Evolutionary conservation across 2,329 filamentous ascomycete genomes (phyloP), one percentile per base, ranked within the genome.

Genomic region (Fusarium redolens): DNA sequence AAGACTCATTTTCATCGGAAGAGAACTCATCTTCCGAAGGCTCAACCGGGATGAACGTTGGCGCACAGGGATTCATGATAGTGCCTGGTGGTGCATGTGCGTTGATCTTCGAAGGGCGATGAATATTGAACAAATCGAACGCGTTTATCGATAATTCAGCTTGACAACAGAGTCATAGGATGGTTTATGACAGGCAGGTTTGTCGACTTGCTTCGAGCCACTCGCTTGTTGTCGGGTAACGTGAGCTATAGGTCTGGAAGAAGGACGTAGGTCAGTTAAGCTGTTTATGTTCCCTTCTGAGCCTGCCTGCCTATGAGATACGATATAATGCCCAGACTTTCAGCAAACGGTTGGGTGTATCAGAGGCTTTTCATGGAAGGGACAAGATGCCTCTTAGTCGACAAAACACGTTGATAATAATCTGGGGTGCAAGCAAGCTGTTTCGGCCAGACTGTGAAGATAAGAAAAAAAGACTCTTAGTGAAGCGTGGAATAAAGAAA

Each of bases 21-120:
- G 56, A 56, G 25, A 28, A 51, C 10, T 44, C 55, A 22, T 71
- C 54, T 17, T 66, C 59, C 25, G 55, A n/a, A 51, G 51, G 35
- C 20, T 48, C 40, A 48, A 45, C 70, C 20, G 79, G 79, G 22
- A 73, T 67, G 52, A 80, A 80, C 22, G 72, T 67, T n/a, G 69
- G 65, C 12, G 79, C 79, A 22, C 68, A 71, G 7, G 79, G 79
- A 67, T 80, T 80, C 79, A 80, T 80, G 41, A 38, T 62, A 31
- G 35, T 35, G 38, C 38, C 22, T 13, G 20, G 35, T 5, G 44
- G 38, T 50, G 45, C 56, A 44, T 51, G 40, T 50, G 41, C 37
- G 25, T 8, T 40, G 48, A 47, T 61, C 15, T 28, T 56, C 37
- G 45, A 33, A 48, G 25, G 28, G 33, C 30, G n/a, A 33, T 51